Evolutionary conservation across 2,329 filamentous ascomycete species (phyloP).

Genomic region (Parafenestella ontariensis): DNA sequence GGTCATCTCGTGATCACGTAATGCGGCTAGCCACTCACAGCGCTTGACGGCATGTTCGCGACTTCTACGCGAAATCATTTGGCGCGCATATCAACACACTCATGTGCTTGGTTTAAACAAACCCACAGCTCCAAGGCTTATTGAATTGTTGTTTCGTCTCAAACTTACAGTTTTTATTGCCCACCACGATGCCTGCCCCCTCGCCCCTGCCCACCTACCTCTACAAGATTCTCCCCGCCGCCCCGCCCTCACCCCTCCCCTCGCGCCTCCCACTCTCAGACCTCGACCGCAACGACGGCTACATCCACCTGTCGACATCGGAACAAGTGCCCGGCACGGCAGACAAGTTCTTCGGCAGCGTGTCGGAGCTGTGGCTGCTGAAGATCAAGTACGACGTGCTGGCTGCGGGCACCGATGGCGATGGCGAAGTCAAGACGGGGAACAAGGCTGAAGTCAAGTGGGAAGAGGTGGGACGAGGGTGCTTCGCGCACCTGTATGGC

Average conservation of each 20-base stretch:
- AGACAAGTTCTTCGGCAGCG: constrained; percentile 43
- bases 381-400: constrained; percentile 60
- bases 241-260: constrained; percentile 63
- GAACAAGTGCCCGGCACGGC: constrained; percentile 54
- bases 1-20: constrained; percentile 18
- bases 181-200: constrained; percentile 38
- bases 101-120: too few relatives aligned
- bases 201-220: constrained; percentile 49
- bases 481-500: constrained; percentile 67
- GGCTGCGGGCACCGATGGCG: constrained; percentile 42
- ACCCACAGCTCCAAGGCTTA: too few relatives aligned
- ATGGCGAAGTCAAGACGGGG: constrained; percentile 28
- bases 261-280: constrained; percentile 64
- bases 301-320: constrained; percentile 66
- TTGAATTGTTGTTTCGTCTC: background rate
- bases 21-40: constrained; percentile 16
- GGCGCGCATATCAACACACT: background rate
- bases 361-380: constrained; percentile 57
- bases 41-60: background rate
- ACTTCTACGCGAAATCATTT: background rate
- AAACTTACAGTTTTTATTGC: background rate
- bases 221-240: constrained; percentile 67
- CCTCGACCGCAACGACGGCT: constrained; percentile 66
- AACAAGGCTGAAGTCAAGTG: constrained; percentile 56
- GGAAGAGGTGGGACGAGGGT: constrained; percentile 57